These are phyloP conservation scores for Mycosarcoma maydis DNA, from an alignment of 1,284 basidiomycete species.

Conservation along the genomic window DNA sequence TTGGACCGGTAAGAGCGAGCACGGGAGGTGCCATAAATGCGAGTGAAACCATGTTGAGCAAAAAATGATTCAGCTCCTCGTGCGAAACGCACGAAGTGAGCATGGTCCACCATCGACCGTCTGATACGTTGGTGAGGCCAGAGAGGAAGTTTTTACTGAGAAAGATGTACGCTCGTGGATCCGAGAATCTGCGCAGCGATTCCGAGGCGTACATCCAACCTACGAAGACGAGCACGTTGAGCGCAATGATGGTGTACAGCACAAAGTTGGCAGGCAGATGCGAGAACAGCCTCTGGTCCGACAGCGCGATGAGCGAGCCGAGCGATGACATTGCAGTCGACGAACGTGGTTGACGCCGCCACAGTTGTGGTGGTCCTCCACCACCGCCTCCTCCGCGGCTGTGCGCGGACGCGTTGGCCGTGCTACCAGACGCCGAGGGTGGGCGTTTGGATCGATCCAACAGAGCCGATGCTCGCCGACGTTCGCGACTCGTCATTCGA, in stretches of 20 bases:
- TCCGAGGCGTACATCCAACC: slow-evolving; percentile 48
- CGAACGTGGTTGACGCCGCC: no score
- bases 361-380: no score
- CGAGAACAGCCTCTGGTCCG: slow-evolving; percentile 13
- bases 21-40: slow-evolving; percentile 81
- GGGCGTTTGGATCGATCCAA: slow-evolving; percentile 4
- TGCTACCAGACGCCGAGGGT: no score
- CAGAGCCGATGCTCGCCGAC: slow-evolving; percentile 7
- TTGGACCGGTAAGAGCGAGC: slow-evolving; percentile 76
- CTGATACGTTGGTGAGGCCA: slow-evolving; percentile 73
- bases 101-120: slow-evolving; percentile 83
- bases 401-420: no score
- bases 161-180: slow-evolving; percentile 72
- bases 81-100: slow-evolving; percentile 72
- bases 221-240: slow-evolving; percentile 49
- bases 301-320: not conserved
- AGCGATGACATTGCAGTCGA: slow-evolving; percentile 1
- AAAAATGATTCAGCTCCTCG: slow-evolving; percentile 71
- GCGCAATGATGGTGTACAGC: slow-evolving; percentile 35
- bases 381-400: no score
- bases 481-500: not conserved
- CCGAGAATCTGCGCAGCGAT: slow-evolving; percentile 67
- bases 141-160: slow-evolving; percentile 78
- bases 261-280: slow-evolving; percentile 11
- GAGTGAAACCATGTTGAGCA: slow-evolving; percentile 81